phyloP scores from a whole-genome alignment of 2,329 filamentous ascomycete species.

The Cladobotryum protrusum region DNA sequence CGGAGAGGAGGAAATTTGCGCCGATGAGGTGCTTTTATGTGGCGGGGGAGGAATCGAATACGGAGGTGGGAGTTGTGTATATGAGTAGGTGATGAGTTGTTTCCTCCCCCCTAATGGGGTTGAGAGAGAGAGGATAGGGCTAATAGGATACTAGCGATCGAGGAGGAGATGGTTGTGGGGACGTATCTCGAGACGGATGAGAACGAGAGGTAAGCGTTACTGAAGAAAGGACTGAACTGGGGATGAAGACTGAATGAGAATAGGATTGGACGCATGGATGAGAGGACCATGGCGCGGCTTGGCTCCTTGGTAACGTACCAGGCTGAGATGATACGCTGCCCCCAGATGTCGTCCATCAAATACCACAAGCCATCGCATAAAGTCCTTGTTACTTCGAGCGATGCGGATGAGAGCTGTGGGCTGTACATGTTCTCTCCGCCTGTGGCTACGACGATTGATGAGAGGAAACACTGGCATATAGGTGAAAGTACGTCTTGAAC shows the following conservation, averaged over 20 bases:
- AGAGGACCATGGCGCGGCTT: neutral
- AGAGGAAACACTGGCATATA: conserved; percentile 32
- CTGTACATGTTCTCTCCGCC: conserved; percentile 35
- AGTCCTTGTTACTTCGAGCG: conserved; percentile 37
- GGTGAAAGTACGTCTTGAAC: conserved; percentile 25
- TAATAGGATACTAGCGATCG: conserved; percentile 23
- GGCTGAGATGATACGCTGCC: conserved; percentile 32
- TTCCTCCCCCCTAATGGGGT: neutral
- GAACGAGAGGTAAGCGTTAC: conserved; percentile 32
- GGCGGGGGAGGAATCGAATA: conserved; percentile 31
- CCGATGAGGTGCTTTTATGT: conserved; percentile 38
- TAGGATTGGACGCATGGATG: neutral
- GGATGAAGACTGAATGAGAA: neutral
- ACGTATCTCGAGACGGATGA: conserved; percentile 38
- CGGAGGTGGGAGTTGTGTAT: conserved; percentile 37
- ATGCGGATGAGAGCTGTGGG: conserved; percentile 25
- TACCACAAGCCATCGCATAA: conserved; percentile 38
- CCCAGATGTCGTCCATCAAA: conserved; percentile 40
- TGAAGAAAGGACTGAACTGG: too few relatives aligned
- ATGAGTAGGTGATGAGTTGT: conserved; percentile 33
- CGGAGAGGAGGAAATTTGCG: conserved; percentile 18
- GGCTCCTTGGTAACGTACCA: neutral
- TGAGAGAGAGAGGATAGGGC: neutral
- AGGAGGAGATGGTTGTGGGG: conserved; percentile 30
- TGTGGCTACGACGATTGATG: conserved; percentile 20